phyloP scores from a whole-genome alignment of 2,329 filamentous ascomycete species.

The Orbilia javanica region DNA sequence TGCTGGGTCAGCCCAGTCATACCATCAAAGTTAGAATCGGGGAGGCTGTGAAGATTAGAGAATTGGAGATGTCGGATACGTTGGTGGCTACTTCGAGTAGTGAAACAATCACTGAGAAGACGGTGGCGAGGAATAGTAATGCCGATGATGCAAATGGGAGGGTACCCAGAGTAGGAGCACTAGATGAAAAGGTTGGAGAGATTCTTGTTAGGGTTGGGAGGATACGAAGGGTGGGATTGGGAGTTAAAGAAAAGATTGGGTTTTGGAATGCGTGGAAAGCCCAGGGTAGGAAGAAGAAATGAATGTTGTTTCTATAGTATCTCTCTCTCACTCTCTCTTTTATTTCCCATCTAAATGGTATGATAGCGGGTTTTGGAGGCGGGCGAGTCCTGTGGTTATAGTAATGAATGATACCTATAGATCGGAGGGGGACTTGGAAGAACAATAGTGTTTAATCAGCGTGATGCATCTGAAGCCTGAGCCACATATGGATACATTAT shows the following conservation, averaged over 20 bases:
- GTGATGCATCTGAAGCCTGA: slow-evolving; percentile 4
- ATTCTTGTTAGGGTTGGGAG: slow-evolving; percentile 86
- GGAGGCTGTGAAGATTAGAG: slow-evolving; percentile 74
- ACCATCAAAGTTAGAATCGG: slow-evolving; percentile 92
- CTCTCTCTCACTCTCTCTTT: too few relatives aligned
- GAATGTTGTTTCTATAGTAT: neutral
- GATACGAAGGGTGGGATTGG: slow-evolving; percentile 88
- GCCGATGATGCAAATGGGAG: slow-evolving; percentile 17
- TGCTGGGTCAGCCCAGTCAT: slow-evolving; percentile 86
- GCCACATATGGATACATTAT: slow-evolving; percentile 1
- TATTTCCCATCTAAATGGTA: neutral
- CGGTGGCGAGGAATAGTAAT: slow-evolving; percentile 12
- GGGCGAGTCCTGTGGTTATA: neutral
- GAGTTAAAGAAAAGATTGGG: slow-evolving; percentile 81
- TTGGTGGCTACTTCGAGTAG: slow-evolving; percentile 60
- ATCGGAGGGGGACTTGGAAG: slow-evolving; percentile 2
- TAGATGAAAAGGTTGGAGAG: slow-evolving; percentile 82
- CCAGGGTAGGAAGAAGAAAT: slow-evolving; percentile 63
- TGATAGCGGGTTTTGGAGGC: neutral
- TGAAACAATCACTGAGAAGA: slow-evolving; percentile 60
- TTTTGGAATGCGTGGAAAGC: slow-evolving; percentile 80
- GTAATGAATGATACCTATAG: slow-evolving; percentile 35
- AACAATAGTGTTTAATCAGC: slow-evolving; percentile 20
- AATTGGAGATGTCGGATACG: slow-evolving; percentile 59
- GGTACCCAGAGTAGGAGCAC: slow-evolving; percentile 67